Conservation (phyloP, 2,329 filamentous ascomycete species). For the Dendrostoma leiphaemia region DNA sequence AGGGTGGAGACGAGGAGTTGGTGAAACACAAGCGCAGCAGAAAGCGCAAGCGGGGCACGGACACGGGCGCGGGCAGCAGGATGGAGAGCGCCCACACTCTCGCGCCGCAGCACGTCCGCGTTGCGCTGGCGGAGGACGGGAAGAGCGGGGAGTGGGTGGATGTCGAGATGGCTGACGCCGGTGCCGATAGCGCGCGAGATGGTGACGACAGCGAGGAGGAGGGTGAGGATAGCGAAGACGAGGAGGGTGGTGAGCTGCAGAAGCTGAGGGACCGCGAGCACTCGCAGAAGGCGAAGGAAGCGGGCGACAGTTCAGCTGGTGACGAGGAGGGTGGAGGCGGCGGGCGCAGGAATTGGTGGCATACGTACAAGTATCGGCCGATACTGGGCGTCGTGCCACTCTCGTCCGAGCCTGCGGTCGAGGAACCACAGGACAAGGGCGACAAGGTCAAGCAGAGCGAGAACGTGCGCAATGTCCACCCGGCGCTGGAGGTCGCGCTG, state of each 20-base stretch:
- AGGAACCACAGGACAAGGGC: slow-evolving; percentile 17
- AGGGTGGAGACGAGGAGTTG: slow-evolving; percentile 28
- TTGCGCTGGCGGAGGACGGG: slow-evolving; percentile 32
- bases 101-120: slow-evolving; percentile 42
- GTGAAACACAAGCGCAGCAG: slow-evolving; percentile 35
- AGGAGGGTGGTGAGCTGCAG: slow-evolving; percentile 29
- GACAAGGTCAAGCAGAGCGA: background rate
- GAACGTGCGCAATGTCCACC: no score
- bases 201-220: slow-evolving; percentile 32
- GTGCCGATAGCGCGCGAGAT: slow-evolving; percentile 21
- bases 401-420: slow-evolving; percentile 30
- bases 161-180: slow-evolving; percentile 31
- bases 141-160: slow-evolving; percentile 37
- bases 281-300: slow-evolving; percentile 27
- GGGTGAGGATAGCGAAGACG: slow-evolving; percentile 37
- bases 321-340: slow-evolving; percentile 22
- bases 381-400: slow-evolving; percentile 70
- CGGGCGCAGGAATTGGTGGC: slow-evolving; percentile 57
- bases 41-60: slow-evolving; percentile 55
- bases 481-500: slow-evolving; percentile 72
- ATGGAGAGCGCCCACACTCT: slow-evolving; percentile 44
- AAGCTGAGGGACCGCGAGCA: slow-evolving; percentile 34
- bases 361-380: slow-evolving; percentile 91
- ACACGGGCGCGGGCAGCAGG: slow-evolving; percentile 51
- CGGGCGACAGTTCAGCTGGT: slow-evolving; percentile 33